Evolutionary conservation across 73 alveolate species (phyloP).

Genomic region (Halteria grandinella): DNA sequence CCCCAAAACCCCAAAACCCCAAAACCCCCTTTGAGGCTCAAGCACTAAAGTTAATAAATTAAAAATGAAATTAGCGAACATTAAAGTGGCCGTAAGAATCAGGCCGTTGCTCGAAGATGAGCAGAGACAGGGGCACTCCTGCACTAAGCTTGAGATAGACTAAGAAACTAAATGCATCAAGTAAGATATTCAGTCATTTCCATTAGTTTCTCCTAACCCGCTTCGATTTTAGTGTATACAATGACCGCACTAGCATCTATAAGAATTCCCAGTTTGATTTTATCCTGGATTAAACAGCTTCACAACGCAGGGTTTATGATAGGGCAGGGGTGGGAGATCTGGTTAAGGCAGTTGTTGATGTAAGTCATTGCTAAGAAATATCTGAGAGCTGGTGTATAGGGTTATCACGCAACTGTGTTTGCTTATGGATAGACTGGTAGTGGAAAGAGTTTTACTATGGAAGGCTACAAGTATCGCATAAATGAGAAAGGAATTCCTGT

Average conservation of each 20-base stretch:
- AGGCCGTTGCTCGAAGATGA: conserved; percentile 64
- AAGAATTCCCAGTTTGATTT: conserved; percentile 33
- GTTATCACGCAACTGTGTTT: conserved; percentile 53
- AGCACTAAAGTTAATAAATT: no score
- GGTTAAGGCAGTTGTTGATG: conserved; percentile 45
- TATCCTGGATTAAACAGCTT: conserved; percentile 19
- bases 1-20: conserved; percentile 1
- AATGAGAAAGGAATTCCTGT: conserved; percentile 11
- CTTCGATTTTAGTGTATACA: conserved; percentile 1
- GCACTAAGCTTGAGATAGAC: conserved; percentile 26
- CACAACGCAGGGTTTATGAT: conserved; percentile 22
- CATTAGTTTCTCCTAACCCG: not conserved
- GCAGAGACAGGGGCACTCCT: conserved; percentile 35
- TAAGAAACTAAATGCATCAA: not conserved
- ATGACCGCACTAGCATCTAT: conserved; percentile 25
- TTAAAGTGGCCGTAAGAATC: conserved; percentile 62
- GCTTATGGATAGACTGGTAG: conserved; percentile 63
- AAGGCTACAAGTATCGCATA: conserved; percentile 42
- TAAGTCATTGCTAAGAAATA: not conserved
- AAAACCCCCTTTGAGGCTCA: not conserved
- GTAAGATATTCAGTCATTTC: not conserved
- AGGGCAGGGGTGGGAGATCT: not conserved
- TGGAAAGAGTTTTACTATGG: conserved; percentile 59
- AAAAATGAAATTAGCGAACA: conserved; percentile 19
- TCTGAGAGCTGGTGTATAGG: conserved; percentile 13